These are phyloP conservation scores for Lepiota subincarnata DNA, from an alignment of 768 basidiomycete genomes.

Conservation along the genomic window DNA sequence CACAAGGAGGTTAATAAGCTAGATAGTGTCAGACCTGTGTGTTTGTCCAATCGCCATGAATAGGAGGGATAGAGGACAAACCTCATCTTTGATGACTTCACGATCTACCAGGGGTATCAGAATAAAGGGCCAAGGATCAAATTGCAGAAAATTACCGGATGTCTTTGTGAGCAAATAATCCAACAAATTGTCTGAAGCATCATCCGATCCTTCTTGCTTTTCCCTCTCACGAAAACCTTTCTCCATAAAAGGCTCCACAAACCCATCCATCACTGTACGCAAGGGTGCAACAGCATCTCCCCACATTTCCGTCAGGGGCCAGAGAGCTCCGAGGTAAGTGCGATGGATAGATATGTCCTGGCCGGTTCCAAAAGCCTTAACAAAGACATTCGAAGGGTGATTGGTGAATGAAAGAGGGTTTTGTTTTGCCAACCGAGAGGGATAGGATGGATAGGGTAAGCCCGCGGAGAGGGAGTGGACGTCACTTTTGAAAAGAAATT, in stretches of 20 bases:
- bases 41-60: too few species aligned
- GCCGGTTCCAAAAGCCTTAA: constrained; percentile 43
- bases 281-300: constrained; percentile 11
- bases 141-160: background rate
- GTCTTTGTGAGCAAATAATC: constrained; percentile 15
- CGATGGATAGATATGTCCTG: constrained; percentile 36
- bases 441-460: constrained; percentile 43
- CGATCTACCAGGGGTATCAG: background rate
- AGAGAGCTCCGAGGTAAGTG: constrained; percentile 28
- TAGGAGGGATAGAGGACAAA: background rate
- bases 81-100: background rate
- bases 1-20: background rate
- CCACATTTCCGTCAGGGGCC: constrained; percentile 22
- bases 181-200: constrained; percentile 10
- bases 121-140: background rate
- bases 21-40: background rate
- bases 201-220: background rate
- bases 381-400: constrained; percentile 41
- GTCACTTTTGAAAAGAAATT: constrained; percentile 53
- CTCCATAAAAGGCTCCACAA: constrained; percentile 15
- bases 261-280: constrained; percentile 12
- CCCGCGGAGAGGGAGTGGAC: constrained; percentile 46
- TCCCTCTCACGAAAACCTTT: constrained; percentile 12
- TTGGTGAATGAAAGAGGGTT: constrained; percentile 21
- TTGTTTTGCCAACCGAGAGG: constrained; percentile 18